Conservation (phyloP, 768 basidiomycete species). For the Leccinum variicolor region DNA sequence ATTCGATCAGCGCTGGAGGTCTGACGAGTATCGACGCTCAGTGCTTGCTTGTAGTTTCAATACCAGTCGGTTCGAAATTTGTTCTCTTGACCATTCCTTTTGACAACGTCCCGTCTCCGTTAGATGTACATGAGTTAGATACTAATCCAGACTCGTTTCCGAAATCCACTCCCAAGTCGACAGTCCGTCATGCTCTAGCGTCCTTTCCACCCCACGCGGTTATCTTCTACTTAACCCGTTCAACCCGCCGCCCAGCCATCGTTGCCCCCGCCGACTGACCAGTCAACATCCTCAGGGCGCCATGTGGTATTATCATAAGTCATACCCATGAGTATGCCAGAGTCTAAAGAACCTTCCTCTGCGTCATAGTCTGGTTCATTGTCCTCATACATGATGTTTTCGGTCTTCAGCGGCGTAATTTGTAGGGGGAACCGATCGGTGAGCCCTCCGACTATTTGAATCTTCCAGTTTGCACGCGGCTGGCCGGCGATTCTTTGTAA, state of each 20-base stretch:
- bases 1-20: slow-evolving; percentile 13
- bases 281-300: slow-evolving; percentile 7
- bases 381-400: slow-evolving; percentile 17
- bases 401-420: slow-evolving; percentile 6
- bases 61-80: slow-evolving; percentile 20
- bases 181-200: not conserved
- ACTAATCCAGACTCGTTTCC: slow-evolving; percentile 16
- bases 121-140: slow-evolving; percentile 26
- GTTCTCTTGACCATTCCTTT: not conserved
- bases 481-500: slow-evolving; percentile 18
- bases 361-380: slow-evolving; percentile 18
- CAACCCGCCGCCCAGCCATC: slow-evolving; percentile 8
- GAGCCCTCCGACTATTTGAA: slow-evolving; percentile 26
- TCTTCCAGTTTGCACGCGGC: slow-evolving; percentile 28
- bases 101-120: slow-evolving; percentile 10
- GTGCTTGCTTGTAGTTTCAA: slow-evolving; percentile 8
- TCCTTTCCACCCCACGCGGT: not conserved
- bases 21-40: slow-evolving; percentile 9
- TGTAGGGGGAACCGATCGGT: slow-evolving; percentile 4
- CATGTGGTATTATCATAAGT: slow-evolving; percentile 2
- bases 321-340: slow-evolving; percentile 21
- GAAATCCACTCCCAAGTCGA: not conserved
- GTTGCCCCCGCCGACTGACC: not conserved
- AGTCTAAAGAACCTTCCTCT: slow-evolving; percentile 26
- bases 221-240: not conserved